Base-by-base conservation (phyloP, 768 basidiomycete genomes). In the Russula dissimulans region DNA sequence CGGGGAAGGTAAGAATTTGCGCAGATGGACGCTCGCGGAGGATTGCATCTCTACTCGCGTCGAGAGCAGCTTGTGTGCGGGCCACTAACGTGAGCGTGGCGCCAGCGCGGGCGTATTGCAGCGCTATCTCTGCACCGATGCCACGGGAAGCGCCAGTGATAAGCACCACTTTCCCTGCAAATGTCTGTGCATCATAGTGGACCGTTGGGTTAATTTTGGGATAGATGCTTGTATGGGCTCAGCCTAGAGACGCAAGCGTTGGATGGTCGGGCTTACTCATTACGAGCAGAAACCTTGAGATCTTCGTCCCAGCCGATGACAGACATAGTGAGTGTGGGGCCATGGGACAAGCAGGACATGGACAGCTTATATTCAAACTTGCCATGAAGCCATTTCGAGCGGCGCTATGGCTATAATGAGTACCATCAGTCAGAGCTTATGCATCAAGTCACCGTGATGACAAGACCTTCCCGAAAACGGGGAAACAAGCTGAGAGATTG, bases 81-180 rank as follows among this genome's bases (percentile, higher is more conserved):
- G 50, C 50, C 4, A 55, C 50, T 17, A 68, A 48, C 4, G 65
- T 38, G 12, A 68, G 43, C 2, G 29, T 39, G 5, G 67, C 68
- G 4, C 68, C 68, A 2, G 65, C 62, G 5, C 49, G 50, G 1
- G 63, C 66, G 14, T 63, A 68, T 18, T 55, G 41, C 18, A 59
- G 31, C 3, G 65, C 65, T 10, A 45, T 61, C n/a, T 58, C 66
- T 32, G 56, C 41, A 7, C 68, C 68, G 3, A 69, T 67, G 32
- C 68, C 68, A 17, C 61, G 62, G 10, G 57, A 61, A 3, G 62
- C 60, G 29, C 68, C 68, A 7, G 68, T 69, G 58, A 69, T 61
- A 32, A 69, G 32, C 9, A 66, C 68, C 1, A 63, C 61, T 43
- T 64, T 64, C 6, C 55, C 55, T 54, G 55, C 51, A 26, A 49